Percentiles rank a stretch among this genome's conserved stretches.
Conservation (phyloP, 257 asterid genomes). For the Solanum sitiens region DNA sequence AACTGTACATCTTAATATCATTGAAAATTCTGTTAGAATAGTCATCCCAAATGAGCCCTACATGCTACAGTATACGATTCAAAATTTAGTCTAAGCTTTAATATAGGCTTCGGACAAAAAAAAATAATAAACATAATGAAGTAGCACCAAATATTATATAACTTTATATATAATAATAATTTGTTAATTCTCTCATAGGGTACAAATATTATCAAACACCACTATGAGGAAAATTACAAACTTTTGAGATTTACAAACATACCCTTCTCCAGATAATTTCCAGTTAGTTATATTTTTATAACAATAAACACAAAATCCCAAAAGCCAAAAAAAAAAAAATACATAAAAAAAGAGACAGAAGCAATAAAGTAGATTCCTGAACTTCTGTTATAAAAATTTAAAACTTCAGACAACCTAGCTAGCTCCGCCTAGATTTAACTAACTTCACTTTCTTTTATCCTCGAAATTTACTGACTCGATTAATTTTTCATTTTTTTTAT, state of each 20-base stretch:
- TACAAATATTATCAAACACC: neutral
- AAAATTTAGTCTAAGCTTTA: neutral
- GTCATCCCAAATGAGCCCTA: no score
- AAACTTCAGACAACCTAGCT: neutral
- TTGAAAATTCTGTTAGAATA: neutral
- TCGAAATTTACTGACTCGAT: neutral
- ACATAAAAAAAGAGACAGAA: neutral
- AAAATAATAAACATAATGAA: neutral
- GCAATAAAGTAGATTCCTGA: neutral
- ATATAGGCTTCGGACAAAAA: neutral
- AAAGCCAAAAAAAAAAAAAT: neutral
- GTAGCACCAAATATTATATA: neutral
- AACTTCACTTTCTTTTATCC: neutral
- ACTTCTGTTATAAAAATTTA: neutral
- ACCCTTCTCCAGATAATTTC: neutral
- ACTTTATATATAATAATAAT: neutral
- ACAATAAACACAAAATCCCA: neutral
- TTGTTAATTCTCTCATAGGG: neutral
- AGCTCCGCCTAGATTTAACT: neutral
- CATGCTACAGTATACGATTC: no score
- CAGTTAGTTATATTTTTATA: neutral
- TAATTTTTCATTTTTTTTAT: neutral
- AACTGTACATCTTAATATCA: neutral
- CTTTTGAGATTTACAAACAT: neutral
- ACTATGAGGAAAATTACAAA: conserved; percentile 2